phyloP scores from a whole-genome alignment of 306 rosid species.

The Rubus idaeus region DNA sequence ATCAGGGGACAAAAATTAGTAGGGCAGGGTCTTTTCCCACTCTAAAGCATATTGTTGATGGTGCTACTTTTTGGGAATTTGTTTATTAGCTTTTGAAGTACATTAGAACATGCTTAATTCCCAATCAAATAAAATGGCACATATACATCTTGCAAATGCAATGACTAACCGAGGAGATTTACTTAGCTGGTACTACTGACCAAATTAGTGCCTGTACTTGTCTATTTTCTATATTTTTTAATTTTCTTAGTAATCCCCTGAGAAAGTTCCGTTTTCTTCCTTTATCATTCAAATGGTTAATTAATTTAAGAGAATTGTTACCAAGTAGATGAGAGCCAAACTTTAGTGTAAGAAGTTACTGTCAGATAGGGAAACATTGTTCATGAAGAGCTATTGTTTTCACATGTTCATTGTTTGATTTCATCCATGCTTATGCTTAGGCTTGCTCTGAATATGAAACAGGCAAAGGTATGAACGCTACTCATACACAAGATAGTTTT shows the following conservation, averaged over 20 bases:
- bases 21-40: not conserved
- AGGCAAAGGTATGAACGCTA: constrained; percentile 36
- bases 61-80: not conserved
- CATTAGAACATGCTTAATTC: not conserved
- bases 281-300: not conserved
- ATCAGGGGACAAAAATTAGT: not conserved
- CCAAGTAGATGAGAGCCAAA: not conserved
- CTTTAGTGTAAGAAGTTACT: not conserved
- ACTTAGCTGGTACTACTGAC: not conserved
- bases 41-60: not conserved
- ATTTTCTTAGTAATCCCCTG: not conserved
- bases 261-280: not conserved
- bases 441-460: constrained; percentile 51
- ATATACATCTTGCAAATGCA: not conserved
- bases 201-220: not conserved
- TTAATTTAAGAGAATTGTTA: not conserved
- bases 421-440: constrained; percentile 47
- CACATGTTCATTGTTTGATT: constrained; percentile 15
- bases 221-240: not conserved
- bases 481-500: constrained; percentile 43
- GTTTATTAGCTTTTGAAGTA: not conserved
- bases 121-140: not conserved
- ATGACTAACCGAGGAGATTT: not conserved
- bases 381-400: constrained; percentile 5
- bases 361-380: not conserved